Evolutionary conservation across 2,329 filamentous ascomycete species (phyloP).

Genomic region (Colletotrichum salicis): DNA sequence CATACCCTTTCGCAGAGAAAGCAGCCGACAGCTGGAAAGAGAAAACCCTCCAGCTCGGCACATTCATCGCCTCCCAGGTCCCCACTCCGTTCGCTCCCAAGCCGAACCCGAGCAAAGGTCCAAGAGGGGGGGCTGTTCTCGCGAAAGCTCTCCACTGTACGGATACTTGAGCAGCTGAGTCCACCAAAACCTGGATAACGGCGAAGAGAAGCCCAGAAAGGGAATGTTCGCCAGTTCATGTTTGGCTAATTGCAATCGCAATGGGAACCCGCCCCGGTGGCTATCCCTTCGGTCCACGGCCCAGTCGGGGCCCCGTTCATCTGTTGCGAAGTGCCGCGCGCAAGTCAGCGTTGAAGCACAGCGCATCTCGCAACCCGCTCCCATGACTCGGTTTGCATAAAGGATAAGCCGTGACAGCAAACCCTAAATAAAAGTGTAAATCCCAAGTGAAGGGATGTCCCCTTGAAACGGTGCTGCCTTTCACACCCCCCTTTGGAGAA

Average conservation of each 20-base stretch:
- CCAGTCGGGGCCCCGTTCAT: not conserved
- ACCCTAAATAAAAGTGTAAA: conserved; percentile 27
- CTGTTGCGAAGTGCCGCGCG: not conserved
- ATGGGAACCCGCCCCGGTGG: not conserved
- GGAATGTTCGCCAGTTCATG: no score
- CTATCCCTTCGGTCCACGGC: not conserved
- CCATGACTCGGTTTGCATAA: conserved; percentile 29
- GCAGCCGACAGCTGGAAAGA: no score
- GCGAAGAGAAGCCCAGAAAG: not conserved
- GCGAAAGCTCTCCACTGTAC: not conserved
- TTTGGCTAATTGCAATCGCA: not conserved
- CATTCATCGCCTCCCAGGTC: not conserved
- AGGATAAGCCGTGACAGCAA: conserved; percentile 31
- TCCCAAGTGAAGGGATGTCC: conserved; percentile 10
- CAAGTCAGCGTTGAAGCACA: not conserved
- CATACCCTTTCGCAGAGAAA: not conserved
- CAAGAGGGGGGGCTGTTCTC: not conserved
- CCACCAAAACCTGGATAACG: not conserved
- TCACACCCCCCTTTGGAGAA: not conserved
- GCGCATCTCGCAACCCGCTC: not conserved
- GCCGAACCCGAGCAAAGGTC: not conserved
- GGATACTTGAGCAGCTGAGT: not conserved
- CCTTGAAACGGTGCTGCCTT: conserved; percentile 4
- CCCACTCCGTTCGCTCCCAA: not conserved
- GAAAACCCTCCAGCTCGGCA: not conserved